Base-by-base conservation (phyloP, 2,329 filamentous ascomycete genomes). In the Claviceps maximensis region DNA sequence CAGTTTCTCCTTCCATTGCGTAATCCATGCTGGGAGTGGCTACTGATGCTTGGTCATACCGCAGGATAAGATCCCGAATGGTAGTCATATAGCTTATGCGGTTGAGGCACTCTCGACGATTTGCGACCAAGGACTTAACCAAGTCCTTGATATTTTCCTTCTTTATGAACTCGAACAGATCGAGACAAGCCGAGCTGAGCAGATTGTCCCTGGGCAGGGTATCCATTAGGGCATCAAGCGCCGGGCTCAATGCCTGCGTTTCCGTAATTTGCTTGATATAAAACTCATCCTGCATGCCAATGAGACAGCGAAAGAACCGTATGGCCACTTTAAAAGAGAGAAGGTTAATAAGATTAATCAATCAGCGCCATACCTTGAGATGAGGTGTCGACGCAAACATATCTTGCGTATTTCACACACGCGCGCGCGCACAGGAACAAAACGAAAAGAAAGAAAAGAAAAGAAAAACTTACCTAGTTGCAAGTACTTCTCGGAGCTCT, bases 131-230 rank as follows among this genome's bases (percentile, higher is more conserved):
- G 63, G 96, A 87, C 57, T 84, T 82, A 53, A 95, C 83, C 47
- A 96, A 74, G 15, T 86, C 82, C 66, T 89, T 94, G 61, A 90
- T 77, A 53, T 83, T 83, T 61, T 94, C 87, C 63, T 83, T 83
- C 65, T 84, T 89, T 61, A 97, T 87, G 62, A 85, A 89, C 62
- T 95, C 89, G 58, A 98, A 97, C 45, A 98, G 79, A 63, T 98
- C 93, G 10, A 97, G 76, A 61, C 89, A 95, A 9, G 90, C 91
- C 0, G 91, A 97, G 67, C 93, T 94, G 33, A 97, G 76, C 3
- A 98, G 76, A 60, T 96, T 97, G 67, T 98, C 91, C 44, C 89
- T 82, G 1, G 90, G 88, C 79, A 96, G 86, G 0, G 89, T 93
- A 58, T 87, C 81, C 53, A 86, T 79, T 36, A 97, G 78, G 40